Base-by-base conservation (phyloP, 2,329 filamentous ascomycete genomes). In the Onygena corvina region DNA sequence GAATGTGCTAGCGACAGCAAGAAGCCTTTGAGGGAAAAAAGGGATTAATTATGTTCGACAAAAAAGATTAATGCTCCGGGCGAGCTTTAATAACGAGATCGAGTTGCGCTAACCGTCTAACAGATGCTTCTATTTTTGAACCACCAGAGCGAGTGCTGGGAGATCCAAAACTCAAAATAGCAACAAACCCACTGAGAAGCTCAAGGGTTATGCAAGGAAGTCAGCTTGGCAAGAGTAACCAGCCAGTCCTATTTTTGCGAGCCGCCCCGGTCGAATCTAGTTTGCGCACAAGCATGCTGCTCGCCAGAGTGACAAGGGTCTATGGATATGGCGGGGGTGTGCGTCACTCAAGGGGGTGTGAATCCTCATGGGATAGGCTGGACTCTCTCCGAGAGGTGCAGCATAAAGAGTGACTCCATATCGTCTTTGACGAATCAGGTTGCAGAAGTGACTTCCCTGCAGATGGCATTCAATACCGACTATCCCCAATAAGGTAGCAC, bases 231-330 rank as follows among this genome's bases (percentile, higher is more conserved):
- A 35, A 35, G 31, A 34, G 9, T 33, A 29, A 36, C 21, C 20
- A 31, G 27, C 12, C 46, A 47, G 30, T 35, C 40, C 50, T 52
- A 52, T 45, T 55, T 54, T 52, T 52, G 52, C 50, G 40, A 48
- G 35, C 42, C 46, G 49, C 51, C 42, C 48, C 25, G 30, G 33
- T 30, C 50, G 29, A 42, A 30, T 40, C 25, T 34, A 27, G 35
- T 34, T 29, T 52, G 47, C 33, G 48, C 47, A n/a, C 40, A 50
- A 42, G 36, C 23, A 42, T 42, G 16, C 44, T 33, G 44, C 6
- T 31, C 25, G 25, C 46, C 30, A 47, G 30, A 20, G 33, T 47
- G 20, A 23, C 4, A 47, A 23, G 30, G 30, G 31, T 27, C 21
- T 11, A 47, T 31, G 30, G 14, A 29, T 34, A 7, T 5, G 29